Percentiles rank a stretch among this genome's conserved stretches.
Evolutionary conservation across 164 flowering plant genomes (phyloP).

Genomic region (Vitis amurensis): DNA sequence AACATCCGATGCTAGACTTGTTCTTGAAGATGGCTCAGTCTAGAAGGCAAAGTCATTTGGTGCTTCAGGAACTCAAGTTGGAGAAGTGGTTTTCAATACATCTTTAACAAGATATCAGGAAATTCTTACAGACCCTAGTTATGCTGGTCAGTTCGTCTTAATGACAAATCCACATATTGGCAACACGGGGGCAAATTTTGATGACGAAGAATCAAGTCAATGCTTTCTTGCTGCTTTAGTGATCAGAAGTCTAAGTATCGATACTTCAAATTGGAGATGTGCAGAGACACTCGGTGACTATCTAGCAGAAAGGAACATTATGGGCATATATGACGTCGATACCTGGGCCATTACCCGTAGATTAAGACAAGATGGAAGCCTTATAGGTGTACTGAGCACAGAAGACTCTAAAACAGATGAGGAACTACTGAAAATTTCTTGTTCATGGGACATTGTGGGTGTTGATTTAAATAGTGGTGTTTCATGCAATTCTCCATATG

Average conservation of each 20-base stretch:
- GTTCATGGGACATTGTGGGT: conserved; percentile 80
- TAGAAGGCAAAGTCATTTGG: conserved; percentile 72
- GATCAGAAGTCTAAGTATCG: conserved; percentile 73
- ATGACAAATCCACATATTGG: conserved; percentile 93
- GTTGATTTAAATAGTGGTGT: conserved; percentile 81
- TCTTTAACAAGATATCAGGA: conserved; percentile 87
- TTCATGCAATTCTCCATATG: conserved; percentile 66
- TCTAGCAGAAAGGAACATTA: conserved; percentile 70
- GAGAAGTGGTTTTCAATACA: conserved; percentile 78
- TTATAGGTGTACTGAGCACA: conserved; percentile 80
- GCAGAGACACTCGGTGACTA: conserved; percentile 61
- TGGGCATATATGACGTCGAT: conserved; percentile 94
- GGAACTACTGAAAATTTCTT: conserved; percentile 72
- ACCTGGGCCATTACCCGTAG: conserved; percentile 93
- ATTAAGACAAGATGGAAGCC: conserved; percentile 83
- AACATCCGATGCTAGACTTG: conserved; percentile 77
- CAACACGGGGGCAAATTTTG: conserved; percentile 83
- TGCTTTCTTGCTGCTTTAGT: conserved; percentile 84
- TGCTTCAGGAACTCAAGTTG: conserved; percentile 58
- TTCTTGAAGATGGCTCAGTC: conserved; percentile 83
- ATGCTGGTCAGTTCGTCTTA: conserved; percentile 88
- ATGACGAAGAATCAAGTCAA: conserved; percentile 77
- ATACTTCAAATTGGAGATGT: conserved; percentile 86
- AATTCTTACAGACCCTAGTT: conserved; percentile 90
- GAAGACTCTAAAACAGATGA: conserved; percentile 63